phyloP scores from a whole-genome alignment of 2,329 filamentous ascomycete genomes.

The Onygenales sp. region DNA sequence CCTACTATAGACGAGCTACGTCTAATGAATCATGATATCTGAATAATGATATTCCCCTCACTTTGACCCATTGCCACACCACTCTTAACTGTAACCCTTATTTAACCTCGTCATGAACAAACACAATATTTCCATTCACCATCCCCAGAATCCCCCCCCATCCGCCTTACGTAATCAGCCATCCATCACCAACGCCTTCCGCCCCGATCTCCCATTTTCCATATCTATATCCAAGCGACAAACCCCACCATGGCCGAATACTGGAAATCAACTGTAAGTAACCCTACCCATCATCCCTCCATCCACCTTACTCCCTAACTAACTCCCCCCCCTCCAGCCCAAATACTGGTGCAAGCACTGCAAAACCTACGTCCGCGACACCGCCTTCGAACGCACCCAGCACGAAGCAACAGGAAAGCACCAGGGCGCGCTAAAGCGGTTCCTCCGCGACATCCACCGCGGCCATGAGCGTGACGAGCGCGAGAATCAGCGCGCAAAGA shows the following conservation, averaged over 20 bases:
- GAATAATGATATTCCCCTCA: no score
- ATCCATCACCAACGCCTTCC: no score
- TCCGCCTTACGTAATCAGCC: background rate
- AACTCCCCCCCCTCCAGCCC: slow-evolving; percentile 38
- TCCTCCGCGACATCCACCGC: slow-evolving; percentile 79
- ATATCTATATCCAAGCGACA: background rate
- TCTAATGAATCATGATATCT: no score
- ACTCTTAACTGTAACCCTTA: no score
- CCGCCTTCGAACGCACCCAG: slow-evolving; percentile 76
- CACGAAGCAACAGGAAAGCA: slow-evolving; percentile 82
- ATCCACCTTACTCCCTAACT: background rate
- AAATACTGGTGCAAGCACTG: slow-evolving; percentile 99
- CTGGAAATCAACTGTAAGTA: slow-evolving; percentile 80
- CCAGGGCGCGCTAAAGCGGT: slow-evolving; percentile 77
- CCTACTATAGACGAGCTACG: no score
- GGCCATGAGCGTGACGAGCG: slow-evolving; percentile 70
- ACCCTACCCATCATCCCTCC: no score
- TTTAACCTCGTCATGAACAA: no score
- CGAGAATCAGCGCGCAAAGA: slow-evolving; percentile 71
- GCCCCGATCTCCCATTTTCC: background rate
- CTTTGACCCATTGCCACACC: no score
- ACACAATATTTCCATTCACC: no score
- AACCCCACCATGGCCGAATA: slow-evolving; percentile 71
- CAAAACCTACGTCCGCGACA: slow-evolving; percentile 81
- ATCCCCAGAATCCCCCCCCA: no score